phyloP scores from a whole-genome alignment of 202 grass and related monocot genomes.

The Digitaria exilis region DNA sequence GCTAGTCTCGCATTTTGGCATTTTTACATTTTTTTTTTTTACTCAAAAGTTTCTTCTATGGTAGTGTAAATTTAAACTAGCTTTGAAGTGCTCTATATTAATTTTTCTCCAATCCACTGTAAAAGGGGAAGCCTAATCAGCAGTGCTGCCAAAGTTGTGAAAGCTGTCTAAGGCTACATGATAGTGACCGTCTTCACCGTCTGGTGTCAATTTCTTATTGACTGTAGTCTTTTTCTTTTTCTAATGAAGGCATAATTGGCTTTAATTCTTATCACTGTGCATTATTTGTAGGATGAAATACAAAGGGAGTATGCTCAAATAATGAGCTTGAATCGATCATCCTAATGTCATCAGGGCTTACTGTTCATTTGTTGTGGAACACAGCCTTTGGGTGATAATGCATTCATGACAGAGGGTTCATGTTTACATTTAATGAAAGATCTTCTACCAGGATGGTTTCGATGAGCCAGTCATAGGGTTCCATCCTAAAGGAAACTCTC shows the following conservation, averaged over 20 bases:
- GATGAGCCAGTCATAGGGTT: constrained; percentile 91
- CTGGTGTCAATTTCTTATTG: background rate
- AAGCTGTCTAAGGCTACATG: background rate
- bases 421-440: constrained; percentile 99
- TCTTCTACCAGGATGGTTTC: constrained; percentile 86
- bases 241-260: constrained; percentile 14
- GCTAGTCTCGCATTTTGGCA: background rate
- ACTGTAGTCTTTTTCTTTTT: background rate
- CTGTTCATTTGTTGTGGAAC: constrained; percentile 91
- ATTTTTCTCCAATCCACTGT: background rate
- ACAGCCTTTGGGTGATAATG: constrained; percentile 93
- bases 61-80: too few species aligned
- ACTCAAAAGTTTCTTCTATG: too few species aligned
- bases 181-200: background rate
- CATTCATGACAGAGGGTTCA: constrained; percentile 95
- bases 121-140: background rate
- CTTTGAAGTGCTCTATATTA: too few species aligned
- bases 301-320: constrained; percentile 91
- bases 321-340: constrained; percentile 97
- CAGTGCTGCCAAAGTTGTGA: background rate
- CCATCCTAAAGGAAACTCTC: constrained; percentile 96
- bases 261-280: constrained; percentile 24
- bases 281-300: constrained; percentile 81
- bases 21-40: too few species aligned
- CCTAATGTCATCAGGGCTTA: constrained; percentile 91